Percentiles rank a stretch among this genome's conserved stretches.
These are phyloP conservation scores for Dittrichia graveolens DNA, from an alignment of 129 eudicot species.

Conservation along the genomic window DNA sequence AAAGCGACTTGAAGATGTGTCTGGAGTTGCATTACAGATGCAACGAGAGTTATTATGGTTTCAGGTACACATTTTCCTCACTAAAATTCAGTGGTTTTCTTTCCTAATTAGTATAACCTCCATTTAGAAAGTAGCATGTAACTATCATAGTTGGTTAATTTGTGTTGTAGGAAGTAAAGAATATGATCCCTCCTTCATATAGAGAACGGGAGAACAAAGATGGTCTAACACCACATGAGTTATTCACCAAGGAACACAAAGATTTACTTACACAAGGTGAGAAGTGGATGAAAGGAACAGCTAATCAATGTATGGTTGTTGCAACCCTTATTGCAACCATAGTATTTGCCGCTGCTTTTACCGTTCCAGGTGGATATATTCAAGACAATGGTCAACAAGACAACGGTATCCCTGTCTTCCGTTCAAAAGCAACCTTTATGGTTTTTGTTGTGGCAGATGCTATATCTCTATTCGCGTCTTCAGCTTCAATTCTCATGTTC, in stretches of 20 bases:
- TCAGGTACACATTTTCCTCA: conserved; percentile 20
- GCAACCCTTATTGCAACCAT: conserved; percentile 44
- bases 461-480: conserved; percentile 25
- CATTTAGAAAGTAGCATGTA: not conserved
- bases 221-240: conserved; percentile 37
- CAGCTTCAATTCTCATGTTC: conserved; percentile 25
- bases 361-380: conserved; percentile 43
- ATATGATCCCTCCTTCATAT: conserved; percentile 29
- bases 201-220: conserved; percentile 29
- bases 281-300: conserved; percentile 18
- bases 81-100: not conserved
- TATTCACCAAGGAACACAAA: conserved; percentile 45
- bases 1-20: conserved; percentile 31
- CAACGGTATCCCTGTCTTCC: conserved; percentile 20
- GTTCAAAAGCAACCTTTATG: conserved; percentile 6
- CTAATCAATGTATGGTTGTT: conserved; percentile 45
- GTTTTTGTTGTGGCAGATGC: conserved; percentile 39
- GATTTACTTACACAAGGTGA: conserved; percentile 19
- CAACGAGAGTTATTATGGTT: conserved; percentile 52
- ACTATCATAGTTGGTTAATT: conserved; percentile 19
- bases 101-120: not conserved
- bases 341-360: conserved; percentile 45
- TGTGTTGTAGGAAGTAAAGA: conserved; percentile 43
- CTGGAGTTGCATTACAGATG: conserved; percentile 55
- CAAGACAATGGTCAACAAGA: not conserved